phyloP scores from a whole-genome alignment of 2,329 filamentous ascomycete species.

The Fonsecaea pugnacius region DNA sequence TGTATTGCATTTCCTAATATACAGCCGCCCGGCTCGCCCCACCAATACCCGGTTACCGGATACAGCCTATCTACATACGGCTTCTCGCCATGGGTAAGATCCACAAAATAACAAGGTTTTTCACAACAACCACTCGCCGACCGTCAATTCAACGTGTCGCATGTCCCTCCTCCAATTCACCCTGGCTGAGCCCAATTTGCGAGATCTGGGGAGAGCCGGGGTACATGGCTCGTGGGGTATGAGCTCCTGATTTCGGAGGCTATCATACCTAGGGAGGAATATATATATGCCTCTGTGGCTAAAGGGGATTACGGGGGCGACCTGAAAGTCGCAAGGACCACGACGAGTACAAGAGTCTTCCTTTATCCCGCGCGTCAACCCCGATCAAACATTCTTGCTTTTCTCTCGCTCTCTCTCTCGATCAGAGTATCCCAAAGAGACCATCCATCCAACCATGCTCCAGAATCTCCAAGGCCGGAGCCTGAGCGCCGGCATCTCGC shows the following conservation, averaged over 20 bases:
- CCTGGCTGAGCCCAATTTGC: background rate
- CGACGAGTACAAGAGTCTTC: background rate
- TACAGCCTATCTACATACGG: background rate
- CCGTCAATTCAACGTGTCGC: background rate
- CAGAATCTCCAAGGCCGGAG: constrained; percentile 4
- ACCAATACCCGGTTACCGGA: background rate
- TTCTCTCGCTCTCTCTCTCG: background rate
- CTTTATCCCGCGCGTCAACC: background rate
- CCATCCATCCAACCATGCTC: background rate
- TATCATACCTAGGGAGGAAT: too few species aligned
- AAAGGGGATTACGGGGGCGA: background rate
- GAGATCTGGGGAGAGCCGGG: background rate
- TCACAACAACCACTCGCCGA: background rate
- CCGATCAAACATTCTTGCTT: background rate
- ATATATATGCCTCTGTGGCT: background rate
- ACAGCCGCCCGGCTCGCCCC: background rate
- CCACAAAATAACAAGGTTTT: background rate
- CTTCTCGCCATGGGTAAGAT: too few species aligned
- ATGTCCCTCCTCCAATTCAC: too few species aligned
- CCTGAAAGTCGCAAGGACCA: background rate
- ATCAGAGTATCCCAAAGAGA: background rate
- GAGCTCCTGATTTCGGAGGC: background rate
- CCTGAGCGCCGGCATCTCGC: constrained; percentile 8
- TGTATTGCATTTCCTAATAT: too few species aligned
- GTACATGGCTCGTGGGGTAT: background rate